Evolutionary conservation across 208 protist species (phyloP).

Genomic region (Giardia duodenalis): DNA sequence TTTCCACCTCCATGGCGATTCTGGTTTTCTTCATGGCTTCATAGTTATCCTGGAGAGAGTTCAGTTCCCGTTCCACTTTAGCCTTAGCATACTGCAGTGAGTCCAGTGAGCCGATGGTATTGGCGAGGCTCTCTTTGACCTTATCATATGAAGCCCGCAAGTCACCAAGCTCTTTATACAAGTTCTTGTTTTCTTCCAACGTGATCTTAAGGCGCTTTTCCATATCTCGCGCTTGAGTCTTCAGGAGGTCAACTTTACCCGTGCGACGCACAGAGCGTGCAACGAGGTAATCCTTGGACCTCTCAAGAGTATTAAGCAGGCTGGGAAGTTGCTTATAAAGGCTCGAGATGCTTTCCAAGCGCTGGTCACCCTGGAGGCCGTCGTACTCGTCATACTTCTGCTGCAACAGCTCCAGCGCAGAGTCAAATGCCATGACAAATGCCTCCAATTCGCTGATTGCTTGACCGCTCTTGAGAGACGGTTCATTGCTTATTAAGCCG

Average conservation of each 20-base stretch:
- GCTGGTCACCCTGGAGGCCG: background rate
- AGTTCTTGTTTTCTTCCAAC: background rate
- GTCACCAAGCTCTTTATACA: background rate
- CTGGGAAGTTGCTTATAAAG: background rate
- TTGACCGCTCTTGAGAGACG: too few relatives aligned
- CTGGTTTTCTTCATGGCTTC: background rate
- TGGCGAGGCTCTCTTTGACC: too few relatives aligned
- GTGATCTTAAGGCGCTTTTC: background rate
- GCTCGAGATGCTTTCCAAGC: background rate
- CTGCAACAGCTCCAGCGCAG: background rate
- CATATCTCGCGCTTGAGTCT: background rate
- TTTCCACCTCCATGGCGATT: background rate
- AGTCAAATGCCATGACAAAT: background rate
- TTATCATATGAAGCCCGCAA: too few relatives aligned
- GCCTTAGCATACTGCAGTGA: background rate
- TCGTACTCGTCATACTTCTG: background rate
- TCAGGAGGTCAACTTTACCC: background rate
- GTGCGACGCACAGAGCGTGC: background rate
- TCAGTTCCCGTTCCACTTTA: background rate
- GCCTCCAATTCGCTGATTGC: background rate
- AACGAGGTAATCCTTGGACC: background rate
- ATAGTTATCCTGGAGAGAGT: background rate
- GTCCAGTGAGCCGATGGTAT: background rate
- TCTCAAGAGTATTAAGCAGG: background rate
- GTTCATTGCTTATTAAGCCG: too few relatives aligned